These are phyloP conservation scores for Diaporthe sp. DNA, from an alignment of 2,329 filamentous ascomycete genomes.

Conservation along the genomic window DNA sequence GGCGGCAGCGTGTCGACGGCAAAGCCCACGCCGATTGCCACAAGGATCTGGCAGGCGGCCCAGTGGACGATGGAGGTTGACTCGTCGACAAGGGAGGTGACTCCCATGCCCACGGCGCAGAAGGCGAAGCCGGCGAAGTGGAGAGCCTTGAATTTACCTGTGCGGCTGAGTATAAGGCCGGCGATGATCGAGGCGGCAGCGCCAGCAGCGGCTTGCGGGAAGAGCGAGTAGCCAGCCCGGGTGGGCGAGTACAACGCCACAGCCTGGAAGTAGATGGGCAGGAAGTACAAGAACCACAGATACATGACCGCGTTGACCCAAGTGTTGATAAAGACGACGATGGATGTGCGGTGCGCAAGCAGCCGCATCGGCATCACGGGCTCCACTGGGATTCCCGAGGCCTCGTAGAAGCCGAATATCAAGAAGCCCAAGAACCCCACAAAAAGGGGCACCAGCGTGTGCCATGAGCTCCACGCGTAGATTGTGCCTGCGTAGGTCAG, in stretches of 20 bases:
- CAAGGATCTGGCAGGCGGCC: slow-evolving; percentile 57
- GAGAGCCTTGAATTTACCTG: slow-evolving; percentile 37
- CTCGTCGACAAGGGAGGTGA: slow-evolving; percentile 53
- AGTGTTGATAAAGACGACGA: slow-evolving; percentile 48
- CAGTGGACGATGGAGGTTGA: slow-evolving; percentile 54
- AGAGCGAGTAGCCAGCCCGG: slow-evolving; percentile 44
- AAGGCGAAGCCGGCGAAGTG: slow-evolving; percentile 47
- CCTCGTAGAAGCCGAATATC: slow-evolving; percentile 52
- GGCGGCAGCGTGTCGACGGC: slow-evolving; percentile 58
- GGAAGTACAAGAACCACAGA: slow-evolving; percentile 52
- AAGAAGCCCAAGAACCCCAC: slow-evolving; percentile 54
- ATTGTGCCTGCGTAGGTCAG: slow-evolving; percentile 9
- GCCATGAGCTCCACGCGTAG: slow-evolving; percentile 27
- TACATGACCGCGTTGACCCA: slow-evolving; percentile 53
- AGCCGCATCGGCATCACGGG: slow-evolving; percentile 57
- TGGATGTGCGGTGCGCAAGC: slow-evolving; percentile 57
- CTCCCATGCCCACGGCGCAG: slow-evolving; percentile 50
- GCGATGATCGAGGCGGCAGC: slow-evolving; percentile 34
- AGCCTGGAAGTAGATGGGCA: slow-evolving; percentile 59
- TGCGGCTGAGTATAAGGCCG: slow-evolving; percentile 45
- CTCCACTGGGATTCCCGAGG: slow-evolving; percentile 42
- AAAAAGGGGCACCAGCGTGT: neutral
- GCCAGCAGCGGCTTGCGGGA: slow-evolving; percentile 42
- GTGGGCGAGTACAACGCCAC: slow-evolving; percentile 49
- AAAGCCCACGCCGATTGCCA: slow-evolving; percentile 57